phyloP scores from a whole-genome alignment of 1,139 yeast genomes.

The Suhomyces maxii region DNA sequence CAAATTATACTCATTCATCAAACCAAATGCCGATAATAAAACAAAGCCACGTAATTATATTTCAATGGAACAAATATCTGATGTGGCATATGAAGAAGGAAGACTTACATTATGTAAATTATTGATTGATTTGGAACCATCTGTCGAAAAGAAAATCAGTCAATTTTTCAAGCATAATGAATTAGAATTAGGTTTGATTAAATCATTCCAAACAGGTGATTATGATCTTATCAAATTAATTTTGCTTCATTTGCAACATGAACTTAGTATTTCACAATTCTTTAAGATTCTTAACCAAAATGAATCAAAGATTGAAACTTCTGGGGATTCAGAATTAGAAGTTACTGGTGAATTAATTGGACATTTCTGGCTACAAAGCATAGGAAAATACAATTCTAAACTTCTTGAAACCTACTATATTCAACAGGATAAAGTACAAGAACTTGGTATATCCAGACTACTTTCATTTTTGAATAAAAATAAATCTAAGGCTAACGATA shows the following conservation, averaged over 20 bases:
- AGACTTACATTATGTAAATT: constrained; percentile 64
- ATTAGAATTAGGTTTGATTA: constrained; percentile 64
- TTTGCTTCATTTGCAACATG: constrained; percentile 49
- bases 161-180: constrained; percentile 73
- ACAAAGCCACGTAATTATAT: constrained; percentile 29
- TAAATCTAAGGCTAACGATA: constrained; percentile 12
- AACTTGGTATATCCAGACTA: constrained; percentile 24
- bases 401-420: constrained; percentile 32
- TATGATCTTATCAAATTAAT: constrained; percentile 65
- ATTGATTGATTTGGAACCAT: constrained; percentile 67
- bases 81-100: constrained; percentile 82
- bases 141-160: constrained; percentile 61
- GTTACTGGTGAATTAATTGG: constrained; percentile 45
- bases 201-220: constrained; percentile 67
- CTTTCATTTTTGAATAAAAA: constrained; percentile 13
- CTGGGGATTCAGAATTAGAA: not conserved
- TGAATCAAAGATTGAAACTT: constrained; percentile 23
- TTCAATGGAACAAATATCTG: constrained; percentile 65
- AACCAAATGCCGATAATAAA: constrained; percentile 9
- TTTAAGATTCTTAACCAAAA: constrained; percentile 44
- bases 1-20: constrained; percentile 34
- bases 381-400: constrained; percentile 27
- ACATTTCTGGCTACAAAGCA: constrained; percentile 38
- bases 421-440: constrained; percentile 35
- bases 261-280: constrained; percentile 40